phyloP scores from a whole-genome alignment of 805 yeast species.

The Starmerella sp. region DNA sequence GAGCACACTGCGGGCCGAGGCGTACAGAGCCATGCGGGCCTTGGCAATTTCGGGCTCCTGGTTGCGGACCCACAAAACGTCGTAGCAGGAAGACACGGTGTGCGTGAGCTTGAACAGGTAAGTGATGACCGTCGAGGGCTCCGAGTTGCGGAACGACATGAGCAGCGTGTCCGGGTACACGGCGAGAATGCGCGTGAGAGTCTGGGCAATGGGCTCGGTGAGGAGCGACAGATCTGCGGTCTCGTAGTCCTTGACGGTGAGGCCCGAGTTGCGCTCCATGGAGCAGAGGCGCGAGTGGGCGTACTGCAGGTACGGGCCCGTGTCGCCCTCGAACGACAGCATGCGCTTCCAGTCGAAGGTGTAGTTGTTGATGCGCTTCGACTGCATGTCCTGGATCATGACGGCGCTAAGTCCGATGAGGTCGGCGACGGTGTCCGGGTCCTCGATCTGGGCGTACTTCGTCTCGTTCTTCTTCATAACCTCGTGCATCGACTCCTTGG shows the following conservation, averaged over 20 bases:
- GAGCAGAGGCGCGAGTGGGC: conserved; percentile 96
- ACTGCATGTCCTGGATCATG: conserved; percentile 98
- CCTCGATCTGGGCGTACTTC: conserved; percentile 83
- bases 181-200: conserved; percentile 64
- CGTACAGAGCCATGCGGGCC: conserved; percentile 86
- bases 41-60: conserved; percentile 75
- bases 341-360: conserved; percentile 96
- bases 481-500: conserved; percentile 87
- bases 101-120: conserved; percentile 87
- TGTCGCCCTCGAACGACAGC: conserved; percentile 97
- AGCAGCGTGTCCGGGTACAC: conserved; percentile 86
- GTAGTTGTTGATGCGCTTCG: conserved; percentile 92
- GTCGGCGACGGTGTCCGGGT: conserved; percentile 93
- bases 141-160: conserved; percentile 71
- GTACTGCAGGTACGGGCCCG: conserved; percentile 96
- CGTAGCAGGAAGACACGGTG: conserved; percentile 91
- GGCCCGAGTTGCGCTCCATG: conserved; percentile 68
- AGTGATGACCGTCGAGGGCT: conserved; percentile 90
- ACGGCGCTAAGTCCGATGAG: conserved; percentile 93
- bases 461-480: conserved; percentile 88
- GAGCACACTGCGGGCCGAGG: conserved; percentile 80
- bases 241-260: conserved; percentile 24
- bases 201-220: conserved; percentile 58
- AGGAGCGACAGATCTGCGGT: conserved; percentile 50
- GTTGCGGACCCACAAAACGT: conserved; percentile 92